Base-by-base conservation (phyloP, 1,284 basidiomycete species). In the Ustilago crameri region DNA sequence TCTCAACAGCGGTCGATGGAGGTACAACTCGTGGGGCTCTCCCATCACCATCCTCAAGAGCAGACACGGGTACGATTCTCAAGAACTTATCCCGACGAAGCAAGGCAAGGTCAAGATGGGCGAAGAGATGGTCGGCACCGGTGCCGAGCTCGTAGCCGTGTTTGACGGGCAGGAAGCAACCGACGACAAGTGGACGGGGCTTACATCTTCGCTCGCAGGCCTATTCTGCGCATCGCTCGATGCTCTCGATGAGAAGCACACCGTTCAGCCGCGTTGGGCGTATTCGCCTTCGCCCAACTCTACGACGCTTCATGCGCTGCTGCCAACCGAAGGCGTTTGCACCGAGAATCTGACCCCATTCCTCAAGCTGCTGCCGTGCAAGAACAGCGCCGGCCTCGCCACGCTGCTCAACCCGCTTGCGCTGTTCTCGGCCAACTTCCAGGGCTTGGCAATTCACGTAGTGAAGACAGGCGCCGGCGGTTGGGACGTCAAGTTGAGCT, bases 301-400 rank as follows among this genome's bases (percentile, higher is more conserved):
- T 32, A 43, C 26, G 45, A 51, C 64, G 41, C 30, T 74, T 40
- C 70, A 78, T 58, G 55, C 76, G 24, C 40, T 68, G 38, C 40
- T 78, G 27, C 52, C 79, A 24, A 67, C 60, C 35, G 66, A 77
- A 57, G 48, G 60, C 49, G 59, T 81, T 38, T 98, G 95, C 82
- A 98, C 95, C 2, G 96, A 98, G 82, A 98, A 98, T 83, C 85
- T 98, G 7, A 95, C 95, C 0, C 95, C 96, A 0, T 95, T 98
- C 84, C 87, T 98, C 56, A 93, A 95, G 79, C 89, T 98, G 7
- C 86, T 98, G 2, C 95, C 96, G 0, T 98, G 95, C 87, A 93
- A 95, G 82, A 85, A 88, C n/a, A 26, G 50, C 26, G 93, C 93
- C 0, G 95, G 95, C 10, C 87, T 98, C n/a, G 92, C 93, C 0